Evolutionary conservation across 805 yeast species (phyloP).

Genomic region (Grigorovia humatica): DNA sequence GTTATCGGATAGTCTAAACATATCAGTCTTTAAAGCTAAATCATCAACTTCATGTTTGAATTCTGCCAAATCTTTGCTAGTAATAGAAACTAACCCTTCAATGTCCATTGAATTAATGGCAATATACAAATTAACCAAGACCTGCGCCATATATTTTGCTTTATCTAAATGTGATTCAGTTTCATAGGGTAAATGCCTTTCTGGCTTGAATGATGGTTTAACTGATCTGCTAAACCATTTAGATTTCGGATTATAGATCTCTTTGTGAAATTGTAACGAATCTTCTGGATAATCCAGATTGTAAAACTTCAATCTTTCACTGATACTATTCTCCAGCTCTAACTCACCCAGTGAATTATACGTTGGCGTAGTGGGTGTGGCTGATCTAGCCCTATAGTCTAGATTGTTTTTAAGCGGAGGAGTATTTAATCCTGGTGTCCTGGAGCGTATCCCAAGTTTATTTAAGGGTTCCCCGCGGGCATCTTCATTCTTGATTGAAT

Average conservation of each 20-base stretch:
- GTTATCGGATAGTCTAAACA: constrained; percentile 27
- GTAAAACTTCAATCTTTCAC: constrained; percentile 32
- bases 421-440: constrained; percentile 5
- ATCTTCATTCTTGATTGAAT: constrained; percentile 8
- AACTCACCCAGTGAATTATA: constrained; percentile 15
- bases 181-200: constrained; percentile 55
- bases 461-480: background rate
- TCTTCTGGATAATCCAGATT: constrained; percentile 44
- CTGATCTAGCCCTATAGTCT: constrained; percentile 10
- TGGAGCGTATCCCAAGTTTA: constrained; percentile 10
- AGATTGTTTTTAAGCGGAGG: constrained; percentile 2
- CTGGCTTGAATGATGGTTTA: constrained; percentile 26
- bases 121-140: constrained; percentile 68
- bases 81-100: constrained; percentile 56
- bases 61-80: constrained; percentile 55
- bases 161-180: constrained; percentile 61
- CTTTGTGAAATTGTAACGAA: constrained; percentile 23
- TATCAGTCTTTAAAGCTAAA: constrained; percentile 44
- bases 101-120: constrained; percentile 68
- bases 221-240: constrained; percentile 32
- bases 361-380: constrained; percentile 17
- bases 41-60: constrained; percentile 33
- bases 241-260: constrained; percentile 28
- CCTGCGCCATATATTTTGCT: constrained; percentile 64
- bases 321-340: constrained; percentile 16